Percentiles rank a stretch among this genome's conserved stretches.
Conservation (phyloP, 805 yeast genomes). For the Pichia paraexigua region DNA sequence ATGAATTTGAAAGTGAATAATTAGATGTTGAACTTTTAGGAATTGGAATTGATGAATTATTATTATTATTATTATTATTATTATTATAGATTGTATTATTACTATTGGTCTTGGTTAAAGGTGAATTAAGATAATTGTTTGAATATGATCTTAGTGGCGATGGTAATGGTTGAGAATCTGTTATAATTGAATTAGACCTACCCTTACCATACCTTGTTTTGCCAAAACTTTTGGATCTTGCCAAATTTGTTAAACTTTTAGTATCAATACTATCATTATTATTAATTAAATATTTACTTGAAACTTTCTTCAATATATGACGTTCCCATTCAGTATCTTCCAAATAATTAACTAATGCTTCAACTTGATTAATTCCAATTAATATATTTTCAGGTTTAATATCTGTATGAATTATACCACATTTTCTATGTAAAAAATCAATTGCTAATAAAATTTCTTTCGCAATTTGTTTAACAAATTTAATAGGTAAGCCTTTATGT, state of each 20-base stretch:
- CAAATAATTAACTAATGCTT: slow-evolving; percentile 37
- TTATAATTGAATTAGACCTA: slow-evolving; percentile 52
- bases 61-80: slow-evolving; percentile 6
- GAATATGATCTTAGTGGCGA: slow-evolving; percentile 64
- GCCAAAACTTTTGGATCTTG: slow-evolving; percentile 17
- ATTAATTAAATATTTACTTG: slow-evolving; percentile 18
- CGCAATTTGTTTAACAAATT: slow-evolving; percentile 49
- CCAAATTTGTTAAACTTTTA: slow-evolving; percentile 5
- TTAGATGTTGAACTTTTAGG: not conserved
- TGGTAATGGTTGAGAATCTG: slow-evolving; percentile 91
- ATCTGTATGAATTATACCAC: slow-evolving; percentile 70
- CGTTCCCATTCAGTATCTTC: slow-evolving; percentile 34
- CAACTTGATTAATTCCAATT: slow-evolving; percentile 46
- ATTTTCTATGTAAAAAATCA: slow-evolving; percentile 50
- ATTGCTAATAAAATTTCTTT: slow-evolving; percentile 47
- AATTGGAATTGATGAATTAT: slow-evolving; percentile 11
- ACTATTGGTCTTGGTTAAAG: slow-evolving; percentile 6
- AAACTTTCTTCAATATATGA: slow-evolving; percentile 23
- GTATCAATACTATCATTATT: slow-evolving; percentile 10
- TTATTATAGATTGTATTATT: slow-evolving; percentile 3
- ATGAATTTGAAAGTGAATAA: slow-evolving; percentile 1
- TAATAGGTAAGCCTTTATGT: slow-evolving; percentile 40
- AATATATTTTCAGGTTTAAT: slow-evolving; percentile 68
- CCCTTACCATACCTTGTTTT: slow-evolving; percentile 45
- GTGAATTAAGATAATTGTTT: slow-evolving; percentile 23